A percentile compares a stretch with the other conserved stretches of the same genome.
phyloP scores from a whole-genome alignment of 179 eudicot genomes.

The Corrigiola litoralis region DNA sequence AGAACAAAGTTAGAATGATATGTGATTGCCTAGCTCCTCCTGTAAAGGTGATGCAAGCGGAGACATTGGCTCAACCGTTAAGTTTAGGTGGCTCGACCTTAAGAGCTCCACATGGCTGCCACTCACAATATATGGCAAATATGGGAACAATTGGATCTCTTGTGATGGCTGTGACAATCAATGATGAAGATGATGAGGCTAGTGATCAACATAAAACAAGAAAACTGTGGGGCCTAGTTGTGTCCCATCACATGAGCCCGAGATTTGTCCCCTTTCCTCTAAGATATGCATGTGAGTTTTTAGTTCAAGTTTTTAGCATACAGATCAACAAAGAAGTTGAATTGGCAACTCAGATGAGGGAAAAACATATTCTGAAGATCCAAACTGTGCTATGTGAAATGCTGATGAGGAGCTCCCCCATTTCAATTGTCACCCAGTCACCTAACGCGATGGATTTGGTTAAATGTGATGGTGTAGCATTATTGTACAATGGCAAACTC shows the following conservation, averaged over 20 bases:
- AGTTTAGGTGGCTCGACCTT: slow-evolving; percentile 75
- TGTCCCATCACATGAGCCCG: slow-evolving; percentile 72
- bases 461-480: slow-evolving; percentile 81
- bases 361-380: slow-evolving; percentile 58
- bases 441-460: slow-evolving; percentile 91
- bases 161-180: slow-evolving; percentile 69
- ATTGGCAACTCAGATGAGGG: slow-evolving; percentile 58
- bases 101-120: slow-evolving; percentile 93
- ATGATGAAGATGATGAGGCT: slow-evolving; percentile 56
- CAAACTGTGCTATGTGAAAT: slow-evolving; percentile 86
- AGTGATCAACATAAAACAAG: slow-evolving; percentile 47
- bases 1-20: slow-evolving; percentile 85
- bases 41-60: slow-evolving; percentile 65
- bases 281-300: slow-evolving; percentile 80
- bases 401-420: slow-evolving; percentile 77
- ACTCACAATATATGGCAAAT: slow-evolving; percentile 83
- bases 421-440: slow-evolving; percentile 64
- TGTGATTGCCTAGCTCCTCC: slow-evolving; percentile 71
- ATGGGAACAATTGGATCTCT: slow-evolving; percentile 89
- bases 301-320: slow-evolving; percentile 73
- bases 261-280: slow-evolving; percentile 67
- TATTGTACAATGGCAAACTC: slow-evolving; percentile 45
- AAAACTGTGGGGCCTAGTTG: slow-evolving; percentile 88
- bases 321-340: slow-evolving; percentile 82
- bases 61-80: slow-evolving; percentile 51